Conservation (phyloP, 257 asterid genomes). For the Voacanga thouarsii region DNA sequence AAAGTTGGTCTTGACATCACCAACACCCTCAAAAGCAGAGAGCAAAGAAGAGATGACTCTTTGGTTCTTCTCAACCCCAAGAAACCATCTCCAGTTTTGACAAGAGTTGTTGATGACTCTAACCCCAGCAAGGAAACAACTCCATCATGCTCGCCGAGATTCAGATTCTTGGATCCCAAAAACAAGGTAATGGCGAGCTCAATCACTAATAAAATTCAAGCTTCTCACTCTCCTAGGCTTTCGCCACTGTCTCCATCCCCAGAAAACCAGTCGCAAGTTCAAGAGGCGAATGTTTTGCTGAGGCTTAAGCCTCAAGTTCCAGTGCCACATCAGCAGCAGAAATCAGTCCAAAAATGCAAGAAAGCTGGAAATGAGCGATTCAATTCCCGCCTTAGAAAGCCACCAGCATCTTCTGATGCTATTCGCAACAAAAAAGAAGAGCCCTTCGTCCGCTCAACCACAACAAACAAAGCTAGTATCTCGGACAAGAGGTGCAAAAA, state of each 20-base stretch:
- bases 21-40: conserved; percentile 31
- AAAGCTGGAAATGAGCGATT: conserved; percentile 20
- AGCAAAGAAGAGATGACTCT: conserved; percentile 28
- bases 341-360: conserved; percentile 12
- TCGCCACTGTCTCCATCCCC: conserved; percentile 17
- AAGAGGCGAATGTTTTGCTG: neutral
- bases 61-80: conserved; percentile 46
- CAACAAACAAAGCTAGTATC: conserved; percentile 29
- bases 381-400: conserved; percentile 27
- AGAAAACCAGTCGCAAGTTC: neutral
- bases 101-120: conserved; percentile 19
- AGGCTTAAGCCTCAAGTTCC: conserved; percentile 18
- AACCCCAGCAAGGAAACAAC: conserved; percentile 26
- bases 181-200: conserved; percentile 21
- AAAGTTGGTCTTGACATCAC: conserved; percentile 64
- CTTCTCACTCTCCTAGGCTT: conserved; percentile 18
- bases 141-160: conserved; percentile 46
- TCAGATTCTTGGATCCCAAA: conserved; percentile 39
- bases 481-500: conserved; percentile 47
- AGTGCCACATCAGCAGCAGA: conserved; percentile 11
- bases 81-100: conserved; percentile 11
- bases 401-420: conserved; percentile 28
- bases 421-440: conserved; percentile 54
- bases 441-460: conserved; percentile 39
- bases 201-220: conserved; percentile 26